These are phyloP conservation scores for Arctostaphylos glauca DNA, from an alignment of 148 eudicot species.

Conservation along the genomic window DNA sequence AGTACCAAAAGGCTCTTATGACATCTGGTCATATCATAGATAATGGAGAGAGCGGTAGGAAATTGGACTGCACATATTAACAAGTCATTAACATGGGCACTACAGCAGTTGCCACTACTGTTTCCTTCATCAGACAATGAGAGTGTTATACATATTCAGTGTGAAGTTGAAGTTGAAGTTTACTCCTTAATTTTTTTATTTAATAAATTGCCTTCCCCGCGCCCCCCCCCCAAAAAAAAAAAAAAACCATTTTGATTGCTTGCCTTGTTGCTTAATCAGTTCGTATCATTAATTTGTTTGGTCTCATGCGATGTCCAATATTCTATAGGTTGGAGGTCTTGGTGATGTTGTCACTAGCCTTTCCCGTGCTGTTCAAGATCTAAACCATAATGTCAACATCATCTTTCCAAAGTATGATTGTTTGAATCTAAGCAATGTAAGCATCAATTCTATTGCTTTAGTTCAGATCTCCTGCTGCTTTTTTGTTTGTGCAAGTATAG, in stretches of 20 bases:
- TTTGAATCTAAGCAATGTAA: slow-evolving; percentile 76
- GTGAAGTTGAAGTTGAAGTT: neutral
- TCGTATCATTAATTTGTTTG: neutral
- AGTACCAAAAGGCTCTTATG: neutral
- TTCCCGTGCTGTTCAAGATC: slow-evolving; percentile 94
- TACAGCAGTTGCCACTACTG: neutral
- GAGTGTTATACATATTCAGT: neutral
- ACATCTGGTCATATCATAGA: neutral
- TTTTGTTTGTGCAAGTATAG: neutral
- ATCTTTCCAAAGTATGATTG: slow-evolving; percentile 93
- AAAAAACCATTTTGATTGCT: neutral
- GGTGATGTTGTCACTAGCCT: slow-evolving; percentile 99
- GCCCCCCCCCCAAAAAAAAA: neutral
- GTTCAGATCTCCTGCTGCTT: neutral
- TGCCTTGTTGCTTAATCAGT: neutral
- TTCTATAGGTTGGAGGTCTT: slow-evolving; percentile 94
- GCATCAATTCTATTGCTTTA: slow-evolving; percentile 29
- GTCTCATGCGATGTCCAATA: slow-evolving; percentile 5
- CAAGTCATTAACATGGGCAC: neutral
- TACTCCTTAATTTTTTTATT: neutral
- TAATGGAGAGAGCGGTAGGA: neutral
- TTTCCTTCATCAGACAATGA: neutral
- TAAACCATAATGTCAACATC: slow-evolving; percentile 83
- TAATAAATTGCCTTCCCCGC: neutral
- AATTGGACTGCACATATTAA: neutral